These are phyloP conservation scores for Boletales sp. DNA, from an alignment of 768 basidiomycete genomes.

Conservation along the genomic window DNA sequence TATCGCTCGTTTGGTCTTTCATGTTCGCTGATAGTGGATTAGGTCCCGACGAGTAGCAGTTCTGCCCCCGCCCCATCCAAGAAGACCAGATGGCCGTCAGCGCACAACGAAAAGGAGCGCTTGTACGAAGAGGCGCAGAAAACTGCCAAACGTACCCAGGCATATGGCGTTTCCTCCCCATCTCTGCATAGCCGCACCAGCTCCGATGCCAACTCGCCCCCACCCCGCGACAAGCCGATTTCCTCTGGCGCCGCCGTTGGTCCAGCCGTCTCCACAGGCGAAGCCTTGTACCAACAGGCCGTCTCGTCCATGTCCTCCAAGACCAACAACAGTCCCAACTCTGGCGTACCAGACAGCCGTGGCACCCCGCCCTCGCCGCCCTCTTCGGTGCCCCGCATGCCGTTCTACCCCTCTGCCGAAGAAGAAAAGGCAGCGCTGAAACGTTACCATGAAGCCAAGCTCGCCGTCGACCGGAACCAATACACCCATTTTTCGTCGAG, in stretches of 20 bases:
- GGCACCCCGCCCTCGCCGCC: slow-evolving; percentile 29
- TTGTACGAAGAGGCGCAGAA: slow-evolving; percentile 67
- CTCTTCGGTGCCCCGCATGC: slow-evolving; percentile 27
- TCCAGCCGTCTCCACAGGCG: slow-evolving; percentile 38
- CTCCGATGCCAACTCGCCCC: slow-evolving; percentile 24
- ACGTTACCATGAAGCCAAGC: slow-evolving; percentile 68
- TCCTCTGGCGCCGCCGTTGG: slow-evolving; percentile 10
- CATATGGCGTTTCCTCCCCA: slow-evolving; percentile 27
- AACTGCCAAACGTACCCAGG: slow-evolving; percentile 59
- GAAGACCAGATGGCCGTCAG: slow-evolving; percentile 50
- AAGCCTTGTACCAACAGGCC: slow-evolving; percentile 42
- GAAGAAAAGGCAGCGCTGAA: slow-evolving; percentile 71
- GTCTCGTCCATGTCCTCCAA: slow-evolving; percentile 37
- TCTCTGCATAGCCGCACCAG: slow-evolving; percentile 26
- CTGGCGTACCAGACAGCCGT: slow-evolving; percentile 20
- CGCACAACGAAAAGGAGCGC: slow-evolving; percentile 74
- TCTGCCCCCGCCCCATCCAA: slow-evolving; percentile 13
- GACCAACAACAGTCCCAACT: slow-evolving; percentile 6
- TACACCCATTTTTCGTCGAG: slow-evolving; percentile 25
- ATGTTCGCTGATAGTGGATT: slow-evolving; percentile 4
- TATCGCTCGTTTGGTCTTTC: neutral
- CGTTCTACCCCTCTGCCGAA: slow-evolving; percentile 59
- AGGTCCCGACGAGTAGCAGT: slow-evolving; percentile 4
- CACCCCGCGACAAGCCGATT: slow-evolving; percentile 11
- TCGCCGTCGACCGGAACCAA: slow-evolving; percentile 64